Percentiles rank a stretch among this genome's conserved stretches.
phyloP scores from a whole-genome alignment of 164 flowering plant genomes.

The Paratinospora sagittata region DNA sequence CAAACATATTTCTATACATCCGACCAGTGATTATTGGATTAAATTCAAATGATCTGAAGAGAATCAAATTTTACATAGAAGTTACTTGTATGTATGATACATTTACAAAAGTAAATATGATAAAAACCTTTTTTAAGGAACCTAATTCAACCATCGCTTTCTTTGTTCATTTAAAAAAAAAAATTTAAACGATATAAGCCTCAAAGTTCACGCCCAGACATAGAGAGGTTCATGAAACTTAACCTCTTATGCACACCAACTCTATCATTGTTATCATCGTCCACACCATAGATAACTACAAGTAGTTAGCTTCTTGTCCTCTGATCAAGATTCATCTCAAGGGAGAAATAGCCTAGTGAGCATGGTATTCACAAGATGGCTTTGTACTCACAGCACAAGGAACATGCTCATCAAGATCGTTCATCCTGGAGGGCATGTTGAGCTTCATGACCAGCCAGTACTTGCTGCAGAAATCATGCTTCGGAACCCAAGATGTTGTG shows the following conservation, averaged over 20 bases:
- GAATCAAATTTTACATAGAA: no score
- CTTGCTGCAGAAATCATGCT: conserved; percentile 44
- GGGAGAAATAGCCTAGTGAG: neutral
- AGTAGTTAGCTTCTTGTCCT: neutral
- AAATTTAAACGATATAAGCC: neutral
- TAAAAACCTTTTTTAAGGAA: no score
- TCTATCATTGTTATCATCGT: neutral
- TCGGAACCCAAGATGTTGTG: conserved; percentile 52
- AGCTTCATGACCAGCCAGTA: conserved; percentile 56
- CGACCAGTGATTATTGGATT: no score
- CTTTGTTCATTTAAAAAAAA: no score
- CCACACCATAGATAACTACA: neutral
- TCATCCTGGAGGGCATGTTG: conserved; percentile 56
- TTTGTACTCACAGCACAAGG: conserved; percentile 38
- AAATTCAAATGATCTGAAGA: no score
- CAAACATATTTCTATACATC: no score
- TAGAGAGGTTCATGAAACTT: no score
- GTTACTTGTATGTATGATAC: no score
- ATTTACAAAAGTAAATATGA: no score
- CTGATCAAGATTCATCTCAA: neutral
- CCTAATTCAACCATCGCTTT: no score
- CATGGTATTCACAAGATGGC: conserved; percentile 35
- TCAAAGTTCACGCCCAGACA: neutral
- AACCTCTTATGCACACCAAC: no score
- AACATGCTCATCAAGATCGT: conserved; percentile 49